Evolutionary conservation across 805 yeast genomes (phyloP), one percentile per base, ranked within the genome.

Genomic region (Barnettozyma salicaria): DNA sequence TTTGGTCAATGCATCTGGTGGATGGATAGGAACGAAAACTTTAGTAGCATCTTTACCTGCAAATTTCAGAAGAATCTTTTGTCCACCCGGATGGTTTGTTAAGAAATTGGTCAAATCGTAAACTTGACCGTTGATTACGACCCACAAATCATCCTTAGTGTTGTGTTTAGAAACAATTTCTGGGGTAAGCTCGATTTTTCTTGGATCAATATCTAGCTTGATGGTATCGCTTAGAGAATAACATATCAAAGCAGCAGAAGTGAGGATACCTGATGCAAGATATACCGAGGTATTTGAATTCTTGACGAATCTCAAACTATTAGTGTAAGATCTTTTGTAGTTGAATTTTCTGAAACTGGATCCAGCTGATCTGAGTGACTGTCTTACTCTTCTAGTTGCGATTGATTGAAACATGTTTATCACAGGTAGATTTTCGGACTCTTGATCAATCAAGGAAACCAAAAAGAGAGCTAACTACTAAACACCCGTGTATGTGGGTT

Each of bases 1-100:
- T 49, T 76, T 76, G 26, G 74, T 78, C 37, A 90, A 67, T 6
- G 86, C 82, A 50, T 88, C 96, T n/a, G 80, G 74, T 0, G 97
- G 92, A 59, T 90, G 98, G 42, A 90, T 70, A 14, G 95, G 96
- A 39, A 78, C 82, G 54, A 87, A 90, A 13, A 85, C 78, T 50
- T 80, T 79, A 9, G 94, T 80, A 10, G 90, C 95, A 44, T 83
- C 88, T 41, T 72, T 76, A 11, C 92, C 92, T 14, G 92, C 96
- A 50, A 85, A 85, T 43, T 80, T 80, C 42, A 78, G 59, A 30
- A 90, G 72, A 39, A 90, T 85, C 53, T 80, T 77, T 36, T 76
- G 71, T 5, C 84, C 84, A 46, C 83, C 83, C 4, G 97, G 97
- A 59, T 90, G 97, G 32, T 72, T 76, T 13, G 74, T 69, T 37